phyloP scores from a whole-genome alignment of 306 rosid species.

The Malus domestica region ASM211411v1 NC_041792.1:31073407-31073906 shows the following conservation, averaged over 20 bases:
- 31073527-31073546: conserved; percentile 24
- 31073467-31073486: conserved; percentile 23
- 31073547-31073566: background rate
- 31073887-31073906: background rate
- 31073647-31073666: background rate
- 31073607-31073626: background rate
- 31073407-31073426: background rate
- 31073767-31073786: background rate
- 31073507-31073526: conserved; percentile 18
- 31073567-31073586: background rate
- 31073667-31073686: background rate
- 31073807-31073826: background rate
- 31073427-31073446: background rate
- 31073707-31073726: background rate
- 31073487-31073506: conserved; percentile 27
- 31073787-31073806: background rate
- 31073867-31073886: background rate
- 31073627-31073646: background rate
- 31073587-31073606: background rate
- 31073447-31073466: conserved; percentile 20
- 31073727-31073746: background rate
- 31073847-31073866: background rate
- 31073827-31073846: background rate
- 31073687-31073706: background rate
- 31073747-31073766: background rate